Conservation (phyloP, 305 asterid genomes). For the Fraxinus xanthoxyloides region DNA sequence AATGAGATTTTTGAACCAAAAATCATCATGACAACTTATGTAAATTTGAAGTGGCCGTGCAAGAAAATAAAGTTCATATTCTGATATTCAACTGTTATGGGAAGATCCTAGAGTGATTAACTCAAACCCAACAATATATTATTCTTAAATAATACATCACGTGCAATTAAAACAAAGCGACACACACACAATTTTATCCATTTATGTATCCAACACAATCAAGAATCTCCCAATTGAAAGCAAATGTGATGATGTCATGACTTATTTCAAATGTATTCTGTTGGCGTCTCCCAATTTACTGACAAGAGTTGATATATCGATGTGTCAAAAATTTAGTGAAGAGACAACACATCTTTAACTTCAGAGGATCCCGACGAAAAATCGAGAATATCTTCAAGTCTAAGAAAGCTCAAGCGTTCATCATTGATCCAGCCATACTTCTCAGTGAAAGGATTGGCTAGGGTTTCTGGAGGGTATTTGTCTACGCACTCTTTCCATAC, state of each 20-base stretch:
- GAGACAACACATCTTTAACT: not conserved
- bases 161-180: not conserved
- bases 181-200: not conserved
- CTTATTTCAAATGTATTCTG: too few species aligned
- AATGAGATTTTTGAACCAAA: too few species aligned
- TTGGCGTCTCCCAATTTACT: not conserved
- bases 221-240: too few species aligned
- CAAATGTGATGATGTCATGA: not conserved
- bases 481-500: slow-evolving; percentile 49
- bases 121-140: not conserved
- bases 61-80: not conserved
- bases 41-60: not conserved
- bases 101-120: not conserved
- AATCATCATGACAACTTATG: too few species aligned
- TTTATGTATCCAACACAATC: not conserved
- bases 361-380: not conserved
- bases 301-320: not conserved
- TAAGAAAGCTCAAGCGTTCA: slow-evolving; percentile 24
- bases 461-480: slow-evolving; percentile 33
- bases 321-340: not conserved
- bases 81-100: not conserved
- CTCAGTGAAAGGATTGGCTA: slow-evolving; percentile 40
- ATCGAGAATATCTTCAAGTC: slow-evolving; percentile 15
- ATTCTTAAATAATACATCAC: not conserved
- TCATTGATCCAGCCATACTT: slow-evolving; percentile 46